These are phyloP conservation scores for Cryphonectria radicalis DNA, from an alignment of 2,329 filamentous ascomycete genomes.

Conservation along the genomic window DNA sequence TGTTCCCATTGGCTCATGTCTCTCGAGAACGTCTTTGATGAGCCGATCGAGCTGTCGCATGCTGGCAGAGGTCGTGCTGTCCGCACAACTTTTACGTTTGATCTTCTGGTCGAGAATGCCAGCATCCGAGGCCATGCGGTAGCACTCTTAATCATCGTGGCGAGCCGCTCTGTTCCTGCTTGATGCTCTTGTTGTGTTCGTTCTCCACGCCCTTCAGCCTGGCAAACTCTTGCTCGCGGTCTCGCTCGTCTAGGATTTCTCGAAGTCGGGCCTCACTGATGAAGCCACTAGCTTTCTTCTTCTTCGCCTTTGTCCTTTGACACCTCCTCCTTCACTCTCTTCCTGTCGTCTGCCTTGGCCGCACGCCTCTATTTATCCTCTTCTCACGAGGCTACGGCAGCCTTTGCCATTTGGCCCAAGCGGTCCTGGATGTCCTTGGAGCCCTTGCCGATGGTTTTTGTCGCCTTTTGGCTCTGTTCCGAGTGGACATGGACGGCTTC, in stretches of 20 bases:
- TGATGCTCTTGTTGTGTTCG: not conserved
- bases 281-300: not conserved
- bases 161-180: not conserved
- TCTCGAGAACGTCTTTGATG: constrained; percentile 4
- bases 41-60: not conserved
- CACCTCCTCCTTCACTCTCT: constrained; percentile 6
- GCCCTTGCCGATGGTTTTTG: not conserved
- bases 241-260: constrained; percentile 8
- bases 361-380: constrained; percentile 8
- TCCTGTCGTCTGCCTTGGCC: constrained; percentile 9
- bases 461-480: not conserved
- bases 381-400: constrained; percentile 1
- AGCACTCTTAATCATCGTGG: not conserved
- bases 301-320: constrained; percentile 1
- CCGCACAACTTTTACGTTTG: not conserved
- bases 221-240: constrained; percentile 6
- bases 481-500: not conserved
- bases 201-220: constrained; percentile 5
- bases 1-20: constrained; percentile 2
- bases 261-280: constrained; percentile 4
- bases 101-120: not conserved
- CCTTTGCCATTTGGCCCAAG: constrained; percentile 11
- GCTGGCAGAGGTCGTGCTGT: not conserved
- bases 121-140: constrained; percentile 6
- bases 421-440: constrained; percentile 9